These are phyloP conservation scores for Neurospora cerealis DNA, from an alignment of 495 filamentous ascomycete species.

Conservation along the genomic window DNA sequence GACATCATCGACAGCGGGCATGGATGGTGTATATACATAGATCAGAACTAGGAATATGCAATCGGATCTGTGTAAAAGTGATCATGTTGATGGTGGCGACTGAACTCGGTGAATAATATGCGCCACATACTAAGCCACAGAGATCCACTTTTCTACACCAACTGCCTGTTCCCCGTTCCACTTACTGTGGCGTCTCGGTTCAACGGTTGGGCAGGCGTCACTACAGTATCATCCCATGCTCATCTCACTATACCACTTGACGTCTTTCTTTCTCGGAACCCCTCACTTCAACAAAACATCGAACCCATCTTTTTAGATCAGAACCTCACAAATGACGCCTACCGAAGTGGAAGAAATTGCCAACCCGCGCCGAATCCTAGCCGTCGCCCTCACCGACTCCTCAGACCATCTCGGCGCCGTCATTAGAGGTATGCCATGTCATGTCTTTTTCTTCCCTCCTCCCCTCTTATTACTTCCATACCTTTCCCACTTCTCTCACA, in stretches of 20 bases:
- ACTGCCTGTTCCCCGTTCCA: background rate
- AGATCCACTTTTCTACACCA: background rate
- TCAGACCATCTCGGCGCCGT: conserved; percentile 28
- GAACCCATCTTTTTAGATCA: background rate
- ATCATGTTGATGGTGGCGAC: background rate
- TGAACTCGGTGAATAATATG: background rate
- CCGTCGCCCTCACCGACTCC: conserved; percentile 32
- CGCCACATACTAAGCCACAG: background rate
- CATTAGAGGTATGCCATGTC: conserved; percentile 28
- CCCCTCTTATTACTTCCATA: no score
- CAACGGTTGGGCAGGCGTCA: background rate
- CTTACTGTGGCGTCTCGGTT: background rate
- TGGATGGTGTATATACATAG: background rate
- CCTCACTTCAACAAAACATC: background rate
- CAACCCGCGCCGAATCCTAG: conserved; percentile 37
- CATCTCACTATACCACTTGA: background rate
- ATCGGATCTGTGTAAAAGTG: background rate
- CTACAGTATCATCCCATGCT: background rate
- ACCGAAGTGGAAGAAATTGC: conserved; percentile 19
- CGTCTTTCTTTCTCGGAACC: background rate
- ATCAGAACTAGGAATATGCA: background rate
- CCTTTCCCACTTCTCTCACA: no score
- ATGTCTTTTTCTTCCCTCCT: background rate
- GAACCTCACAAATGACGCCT: background rate
- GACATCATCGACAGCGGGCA: background rate